phyloP scores from a whole-genome alignment of 257 asterid genomes.

The Salvia splendens region DNA sequence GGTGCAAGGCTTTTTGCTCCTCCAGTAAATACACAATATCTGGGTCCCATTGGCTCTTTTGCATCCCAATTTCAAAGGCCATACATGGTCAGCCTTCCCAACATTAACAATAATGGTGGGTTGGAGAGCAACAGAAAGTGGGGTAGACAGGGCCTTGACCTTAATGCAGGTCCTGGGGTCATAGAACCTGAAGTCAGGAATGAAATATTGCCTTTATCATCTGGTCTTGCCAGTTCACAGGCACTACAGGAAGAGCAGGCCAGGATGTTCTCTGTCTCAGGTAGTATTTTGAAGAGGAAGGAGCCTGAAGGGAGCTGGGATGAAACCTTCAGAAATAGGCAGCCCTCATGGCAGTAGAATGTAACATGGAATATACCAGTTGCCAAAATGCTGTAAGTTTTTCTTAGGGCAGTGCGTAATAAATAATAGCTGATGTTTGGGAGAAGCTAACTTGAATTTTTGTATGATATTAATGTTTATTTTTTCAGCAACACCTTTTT shows the following conservation, averaged over 20 bases:
- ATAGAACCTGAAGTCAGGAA: constrained; percentile 58
- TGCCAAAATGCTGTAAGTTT: neutral
- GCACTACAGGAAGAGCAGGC: constrained; percentile 60
- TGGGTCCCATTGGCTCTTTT: constrained; percentile 54
- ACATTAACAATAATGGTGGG: constrained; percentile 41
- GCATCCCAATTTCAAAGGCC: constrained; percentile 75
- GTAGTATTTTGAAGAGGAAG: constrained; percentile 65
- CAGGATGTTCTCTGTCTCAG: constrained; percentile 44
- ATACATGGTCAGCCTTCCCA: constrained; percentile 52
- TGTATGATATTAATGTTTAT: neutral
- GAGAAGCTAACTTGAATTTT: neutral
- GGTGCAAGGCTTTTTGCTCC: constrained; percentile 51
- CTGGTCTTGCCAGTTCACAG: constrained; percentile 62
- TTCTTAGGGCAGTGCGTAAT: neutral
- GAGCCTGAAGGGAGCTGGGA: constrained; percentile 86
- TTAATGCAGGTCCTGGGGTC: constrained; percentile 71
- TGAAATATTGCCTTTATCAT: constrained; percentile 48
- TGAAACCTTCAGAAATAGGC: constrained; percentile 66
- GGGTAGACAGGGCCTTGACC: constrained; percentile 74
- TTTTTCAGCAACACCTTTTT: no score
- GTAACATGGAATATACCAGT: neutral
- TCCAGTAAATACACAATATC: constrained; percentile 43
- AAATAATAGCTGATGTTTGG: neutral
- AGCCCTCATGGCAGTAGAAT: constrained; percentile 64
- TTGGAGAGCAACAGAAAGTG: constrained; percentile 59